phyloP scores from a whole-genome alignment of 2,329 filamentous ascomycete genomes.

The Aspergillus hortae region DNA sequence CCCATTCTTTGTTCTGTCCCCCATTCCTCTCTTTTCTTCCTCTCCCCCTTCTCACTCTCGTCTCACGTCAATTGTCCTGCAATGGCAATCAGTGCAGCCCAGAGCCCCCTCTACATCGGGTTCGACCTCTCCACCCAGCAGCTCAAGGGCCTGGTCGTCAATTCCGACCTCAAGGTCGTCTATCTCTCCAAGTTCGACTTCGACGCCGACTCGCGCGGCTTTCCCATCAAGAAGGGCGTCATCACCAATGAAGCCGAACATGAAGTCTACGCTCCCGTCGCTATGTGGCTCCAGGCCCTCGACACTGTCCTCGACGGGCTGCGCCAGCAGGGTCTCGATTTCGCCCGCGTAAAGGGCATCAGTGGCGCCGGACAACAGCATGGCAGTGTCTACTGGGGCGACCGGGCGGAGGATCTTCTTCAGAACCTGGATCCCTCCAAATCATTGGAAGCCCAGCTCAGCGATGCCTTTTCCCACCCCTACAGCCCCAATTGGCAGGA shows the following conservation, averaged over 20 bases:
- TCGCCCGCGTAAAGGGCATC: conserved; percentile 72
- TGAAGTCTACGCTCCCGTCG: conserved; percentile 89
- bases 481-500: conserved; percentile 98
- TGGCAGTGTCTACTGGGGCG: conserved; percentile 91
- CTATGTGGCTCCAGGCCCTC: conserved; percentile 90
- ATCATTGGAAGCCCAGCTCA: conserved; percentile 69
- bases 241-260: conserved; percentile 74
- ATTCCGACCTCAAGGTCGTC: conserved; percentile 74
- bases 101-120: conserved; percentile 73
- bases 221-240: conserved; percentile 85
- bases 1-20: not conserved
- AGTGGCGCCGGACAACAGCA: conserved; percentile 96
- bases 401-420: conserved; percentile 64
- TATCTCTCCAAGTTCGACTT: conserved; percentile 93
- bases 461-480: conserved; percentile 71
- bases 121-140: conserved; percentile 97
- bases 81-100: conserved; percentile 17
- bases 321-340: conserved; percentile 65
- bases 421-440: conserved; percentile 56
- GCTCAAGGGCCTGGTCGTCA: conserved; percentile 87
- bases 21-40: not conserved
- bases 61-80: not conserved
- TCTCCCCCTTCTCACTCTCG: not conserved
- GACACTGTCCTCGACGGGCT: conserved; percentile 78
- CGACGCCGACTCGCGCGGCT: conserved; percentile 74